Conservation (phyloP, 345 rosid species). For the Cochlearia excelsa region DNA sequence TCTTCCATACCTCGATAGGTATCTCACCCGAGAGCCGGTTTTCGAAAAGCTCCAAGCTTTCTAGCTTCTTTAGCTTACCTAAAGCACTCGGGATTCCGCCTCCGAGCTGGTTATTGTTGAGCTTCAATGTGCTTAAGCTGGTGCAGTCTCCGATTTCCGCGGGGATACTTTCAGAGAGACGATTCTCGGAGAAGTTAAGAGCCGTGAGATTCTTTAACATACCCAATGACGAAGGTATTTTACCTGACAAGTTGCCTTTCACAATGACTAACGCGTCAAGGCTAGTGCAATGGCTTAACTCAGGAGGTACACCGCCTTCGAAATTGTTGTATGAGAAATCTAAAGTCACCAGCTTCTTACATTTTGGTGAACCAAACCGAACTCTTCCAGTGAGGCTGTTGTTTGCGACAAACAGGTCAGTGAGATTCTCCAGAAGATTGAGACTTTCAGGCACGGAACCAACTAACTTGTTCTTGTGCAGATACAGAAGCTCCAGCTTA, state of each 20-base stretch:
- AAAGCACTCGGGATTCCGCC: constrained; percentile 58
- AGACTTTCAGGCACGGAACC: constrained; percentile 63
- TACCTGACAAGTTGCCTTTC: constrained; percentile 45
- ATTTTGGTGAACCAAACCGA: constrained; percentile 45
- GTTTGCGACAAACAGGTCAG: constrained; percentile 37
- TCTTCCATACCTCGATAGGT: constrained; percentile 65
- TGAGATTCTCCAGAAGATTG: constrained; percentile 50
- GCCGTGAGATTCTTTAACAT: constrained; percentile 42
- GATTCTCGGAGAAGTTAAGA: constrained; percentile 62
- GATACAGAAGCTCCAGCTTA: constrained; percentile 44
- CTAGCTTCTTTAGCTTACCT: constrained; percentile 48
- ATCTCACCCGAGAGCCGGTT: constrained; percentile 63
- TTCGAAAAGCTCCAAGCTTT: constrained; percentile 53
- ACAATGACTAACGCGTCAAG: constrained; percentile 43
- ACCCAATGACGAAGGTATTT: constrained; percentile 65
- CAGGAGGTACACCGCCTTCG: constrained; percentile 52
- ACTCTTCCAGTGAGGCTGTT: constrained; percentile 58
- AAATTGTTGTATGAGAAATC: constrained; percentile 57
- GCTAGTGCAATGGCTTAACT: constrained; percentile 57
- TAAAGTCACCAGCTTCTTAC: constrained; percentile 43
- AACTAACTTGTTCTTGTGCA: constrained; percentile 45
- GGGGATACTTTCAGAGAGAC: constrained; percentile 60
- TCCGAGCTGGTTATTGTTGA: constrained; percentile 50
- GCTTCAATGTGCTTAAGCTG: constrained; percentile 42
- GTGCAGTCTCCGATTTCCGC: constrained; percentile 59